Evolutionary conservation across 2,329 filamentous ascomycete species (phyloP), one percentile per base, ranked within the genome.

Genomic region (Penicillium sp.): DNA sequence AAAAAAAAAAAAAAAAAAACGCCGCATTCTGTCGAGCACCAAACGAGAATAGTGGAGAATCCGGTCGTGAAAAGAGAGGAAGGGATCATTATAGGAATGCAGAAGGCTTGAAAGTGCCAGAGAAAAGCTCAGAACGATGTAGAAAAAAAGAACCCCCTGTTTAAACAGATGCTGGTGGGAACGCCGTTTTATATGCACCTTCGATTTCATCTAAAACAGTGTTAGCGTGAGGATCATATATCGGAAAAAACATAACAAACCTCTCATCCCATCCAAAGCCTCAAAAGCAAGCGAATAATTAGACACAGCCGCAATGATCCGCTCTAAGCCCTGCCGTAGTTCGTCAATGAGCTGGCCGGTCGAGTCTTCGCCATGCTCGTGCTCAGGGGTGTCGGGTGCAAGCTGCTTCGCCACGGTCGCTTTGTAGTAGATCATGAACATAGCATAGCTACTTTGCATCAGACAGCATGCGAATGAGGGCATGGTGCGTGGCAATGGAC

Each of bases 381-480:
- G 62, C 10, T 61, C 60, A 11, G 60, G 59, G 4, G 14, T n/a
- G 11, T 68, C 67, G 1, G 64, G 63, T 1, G 66, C 64, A 7
- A 67, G 49, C 26, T 72, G 67, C 37, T 72, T 73, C 44, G 69
- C 65, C n/a, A 75, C 69, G 12, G 71, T 69, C 10, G 71, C 70
- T 55, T 76, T 77, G 60, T 75, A 76, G 51, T 72, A 77, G 8
- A 77, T 67, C 76, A 78, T 79, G 16, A 78, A 63, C 67, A 78
- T 70, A 5, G 75, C 75, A 55, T 79, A 79, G 56, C 75, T 77
- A 38, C 73, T 73, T 58, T 78, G 76, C 75, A 78, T 77, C 8
- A 77, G 67, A 56, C 77, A 79, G 63, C 75, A 78, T 22, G 76
- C 75, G 56, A 78, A 78, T 0, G 74, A 75, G 0, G 77, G 77